Evolutionary conservation across 331 rosid species (phyloP).

Genomic region (Erythrophleum ivorense): DNA sequence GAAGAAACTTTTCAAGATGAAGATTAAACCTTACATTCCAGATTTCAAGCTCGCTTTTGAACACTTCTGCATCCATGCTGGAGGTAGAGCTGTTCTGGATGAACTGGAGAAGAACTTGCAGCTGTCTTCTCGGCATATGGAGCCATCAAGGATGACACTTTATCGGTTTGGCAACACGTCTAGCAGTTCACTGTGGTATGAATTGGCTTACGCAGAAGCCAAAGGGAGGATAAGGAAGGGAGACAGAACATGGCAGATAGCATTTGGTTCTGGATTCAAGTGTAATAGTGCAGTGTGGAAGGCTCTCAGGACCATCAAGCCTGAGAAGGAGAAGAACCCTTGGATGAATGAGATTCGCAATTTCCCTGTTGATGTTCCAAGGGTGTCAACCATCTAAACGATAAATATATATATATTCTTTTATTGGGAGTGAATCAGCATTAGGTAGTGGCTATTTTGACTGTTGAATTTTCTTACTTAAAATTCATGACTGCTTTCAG

Average conservation of each 20-base stretch:
- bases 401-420: neutral
- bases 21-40: constrained; percentile 94
- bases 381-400: constrained; percentile 59
- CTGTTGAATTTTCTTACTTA: constrained; percentile 24
- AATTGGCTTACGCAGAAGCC: constrained; percentile 85
- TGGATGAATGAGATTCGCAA: constrained; percentile 80
- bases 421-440: constrained; percentile 26
- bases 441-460: constrained; percentile 36
- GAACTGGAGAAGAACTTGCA: constrained; percentile 95
- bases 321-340: constrained; percentile 83
- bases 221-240: constrained; percentile 92
- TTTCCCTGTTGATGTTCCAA: constrained; percentile 86
- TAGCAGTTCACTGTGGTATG: constrained; percentile 97
- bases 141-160: constrained; percentile 96
- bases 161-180: constrained; percentile 94
- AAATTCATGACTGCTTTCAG: constrained; percentile 40
- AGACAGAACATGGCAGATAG: constrained; percentile 96
- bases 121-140: constrained; percentile 95
- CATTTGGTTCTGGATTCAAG: constrained; percentile 94
- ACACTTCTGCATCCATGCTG: constrained; percentile 95
- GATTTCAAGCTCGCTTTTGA: constrained; percentile 94
- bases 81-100: constrained; percentile 93
- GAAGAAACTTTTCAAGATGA: constrained; percentile 83
- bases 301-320: constrained; percentile 77
- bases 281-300: constrained; percentile 98